These are phyloP conservation scores for Suillus cothurnatus DNA, from an alignment of 768 basidiomycete species.

Conservation along the genomic window DNA sequence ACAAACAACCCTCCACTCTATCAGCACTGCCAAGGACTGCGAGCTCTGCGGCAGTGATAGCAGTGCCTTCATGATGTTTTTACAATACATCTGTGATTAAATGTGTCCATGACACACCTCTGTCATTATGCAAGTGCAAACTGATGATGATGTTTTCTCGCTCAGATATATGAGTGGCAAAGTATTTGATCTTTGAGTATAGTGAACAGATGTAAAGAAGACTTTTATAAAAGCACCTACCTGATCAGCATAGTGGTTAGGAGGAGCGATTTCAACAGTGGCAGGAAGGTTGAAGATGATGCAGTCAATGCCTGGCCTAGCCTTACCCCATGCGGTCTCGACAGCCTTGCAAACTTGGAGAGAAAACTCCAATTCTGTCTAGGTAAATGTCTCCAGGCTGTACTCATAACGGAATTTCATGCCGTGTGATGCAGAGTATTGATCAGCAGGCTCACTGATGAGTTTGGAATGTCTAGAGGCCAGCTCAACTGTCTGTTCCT, in stretches of 20 bases:
- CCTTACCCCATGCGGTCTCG: too few relatives aligned
- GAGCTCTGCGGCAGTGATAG: slow-evolving; percentile 92
- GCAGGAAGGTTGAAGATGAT: too few relatives aligned
- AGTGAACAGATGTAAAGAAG: slow-evolving; percentile 4
- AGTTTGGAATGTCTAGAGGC: slow-evolving; percentile 88
- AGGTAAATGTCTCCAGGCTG: slow-evolving; percentile 98
- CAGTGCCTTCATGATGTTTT: slow-evolving; percentile 61
- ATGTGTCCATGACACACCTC: slow-evolving; percentile 53
- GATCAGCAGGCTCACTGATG: slow-evolving; percentile 81
- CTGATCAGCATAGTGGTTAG: slow-evolving; percentile 98
- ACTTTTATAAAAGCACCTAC: slow-evolving; percentile 40
- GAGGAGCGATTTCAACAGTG: slow-evolving; percentile 94
- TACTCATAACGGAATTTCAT: slow-evolving; percentile 96
- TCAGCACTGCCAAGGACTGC: slow-evolving; percentile 94
- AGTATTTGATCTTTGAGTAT: slow-evolving; percentile 80
- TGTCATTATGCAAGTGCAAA: slow-evolving; percentile 96
- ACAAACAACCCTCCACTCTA: slow-evolving; percentile 95
- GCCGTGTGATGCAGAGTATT: slow-evolving; percentile 80
- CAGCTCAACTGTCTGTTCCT: slow-evolving; percentile 88
- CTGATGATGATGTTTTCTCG: slow-evolving; percentile 90
- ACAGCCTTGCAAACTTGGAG: too few relatives aligned
- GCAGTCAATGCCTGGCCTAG: too few relatives aligned
- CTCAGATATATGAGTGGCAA: too few relatives aligned
- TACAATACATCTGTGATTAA: background rate
- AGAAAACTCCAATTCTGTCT: too few relatives aligned